phyloP scores from a whole-genome alignment of 371 early-diverging fungal species.

The Umbelopsis sp. region DNA sequence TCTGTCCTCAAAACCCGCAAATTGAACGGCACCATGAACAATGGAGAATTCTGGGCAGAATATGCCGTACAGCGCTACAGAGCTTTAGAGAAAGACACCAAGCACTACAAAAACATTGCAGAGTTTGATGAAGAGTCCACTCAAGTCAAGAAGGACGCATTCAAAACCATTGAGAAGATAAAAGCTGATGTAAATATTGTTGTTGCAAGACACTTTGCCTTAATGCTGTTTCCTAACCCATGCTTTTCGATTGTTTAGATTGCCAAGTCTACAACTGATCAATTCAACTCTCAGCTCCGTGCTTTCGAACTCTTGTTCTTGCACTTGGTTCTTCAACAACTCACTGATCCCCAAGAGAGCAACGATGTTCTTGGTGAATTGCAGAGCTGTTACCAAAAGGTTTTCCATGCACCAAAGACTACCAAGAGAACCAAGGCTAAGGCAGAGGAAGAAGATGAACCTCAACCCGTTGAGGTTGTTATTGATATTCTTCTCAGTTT shows the following conservation, averaged over 20 bases:
- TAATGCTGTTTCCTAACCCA: background rate
- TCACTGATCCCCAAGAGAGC: constrained; percentile 71
- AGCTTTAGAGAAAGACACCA: constrained; percentile 50
- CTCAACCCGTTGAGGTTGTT: constrained; percentile 86
- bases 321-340: constrained; percentile 67
- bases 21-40: constrained; percentile 58
- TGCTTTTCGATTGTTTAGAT: constrained; percentile 30
- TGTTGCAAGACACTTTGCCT: too few species aligned
- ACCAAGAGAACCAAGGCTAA: constrained; percentile 33
- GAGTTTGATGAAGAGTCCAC: constrained; percentile 31
- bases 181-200: constrained; percentile 22
- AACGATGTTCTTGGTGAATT: constrained; percentile 68
- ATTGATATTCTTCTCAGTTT: constrained; percentile 89
- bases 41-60: constrained; percentile 70
- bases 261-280: constrained; percentile 29
- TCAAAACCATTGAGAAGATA: constrained; percentile 51
- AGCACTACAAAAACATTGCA: constrained; percentile 25
- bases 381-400: constrained; percentile 71
- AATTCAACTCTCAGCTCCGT: constrained; percentile 50
- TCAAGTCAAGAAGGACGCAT: constrained; percentile 40
- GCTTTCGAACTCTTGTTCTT: constrained; percentile 76
- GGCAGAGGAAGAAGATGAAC: constrained; percentile 63
- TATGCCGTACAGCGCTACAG: constrained; percentile 54
- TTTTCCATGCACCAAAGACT: constrained; percentile 54
- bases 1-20: constrained; percentile 50